Evolutionary conservation across 371 early-diverging fungal genomes (phyloP).

Genomic region (Mucor ambiguus): DNA sequence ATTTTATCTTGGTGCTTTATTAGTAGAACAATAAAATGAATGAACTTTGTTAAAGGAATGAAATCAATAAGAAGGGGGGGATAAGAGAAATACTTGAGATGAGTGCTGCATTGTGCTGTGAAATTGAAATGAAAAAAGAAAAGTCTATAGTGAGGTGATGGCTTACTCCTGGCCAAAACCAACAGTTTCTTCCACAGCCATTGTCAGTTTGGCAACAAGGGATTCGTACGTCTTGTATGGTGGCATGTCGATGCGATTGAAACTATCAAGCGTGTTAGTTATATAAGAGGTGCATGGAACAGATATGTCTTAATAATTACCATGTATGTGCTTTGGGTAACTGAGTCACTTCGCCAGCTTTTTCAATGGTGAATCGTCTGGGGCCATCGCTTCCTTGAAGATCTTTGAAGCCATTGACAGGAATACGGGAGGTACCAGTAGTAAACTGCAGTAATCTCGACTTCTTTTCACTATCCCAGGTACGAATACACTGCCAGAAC

Average conservation of each 20-base stretch:
- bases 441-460: conserved; percentile 96
- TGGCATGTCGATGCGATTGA: conserved; percentile 96
- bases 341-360: conserved; percentile 81
- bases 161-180: conserved; percentile 70
- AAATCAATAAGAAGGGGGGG: background rate
- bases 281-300: background rate
- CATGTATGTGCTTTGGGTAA: conserved; percentile 97
- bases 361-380: conserved; percentile 96
- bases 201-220: conserved; percentile 81
- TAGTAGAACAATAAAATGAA: background rate
- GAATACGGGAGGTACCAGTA: conserved; percentile 98
- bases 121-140: background rate
- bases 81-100: conserved; percentile 54
- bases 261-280: conserved; percentile 45
- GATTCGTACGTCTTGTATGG: conserved; percentile 78
- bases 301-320: conserved; percentile 36
- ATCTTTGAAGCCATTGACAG: conserved; percentile 98
- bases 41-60: background rate
- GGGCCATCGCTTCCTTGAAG: conserved; percentile 97
- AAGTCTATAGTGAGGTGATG: background rate
- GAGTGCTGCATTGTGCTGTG: background rate
- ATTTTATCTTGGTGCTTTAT: background rate
- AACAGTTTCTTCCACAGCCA: conserved; percentile 94
- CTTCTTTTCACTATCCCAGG: conserved; percentile 94
- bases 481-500: conserved; percentile 97